These are phyloP conservation scores for Neofusicoccum sp. DNA, from an alignment of 2,329 filamentous ascomycete genomes.

Conservation along the genomic window DNA sequence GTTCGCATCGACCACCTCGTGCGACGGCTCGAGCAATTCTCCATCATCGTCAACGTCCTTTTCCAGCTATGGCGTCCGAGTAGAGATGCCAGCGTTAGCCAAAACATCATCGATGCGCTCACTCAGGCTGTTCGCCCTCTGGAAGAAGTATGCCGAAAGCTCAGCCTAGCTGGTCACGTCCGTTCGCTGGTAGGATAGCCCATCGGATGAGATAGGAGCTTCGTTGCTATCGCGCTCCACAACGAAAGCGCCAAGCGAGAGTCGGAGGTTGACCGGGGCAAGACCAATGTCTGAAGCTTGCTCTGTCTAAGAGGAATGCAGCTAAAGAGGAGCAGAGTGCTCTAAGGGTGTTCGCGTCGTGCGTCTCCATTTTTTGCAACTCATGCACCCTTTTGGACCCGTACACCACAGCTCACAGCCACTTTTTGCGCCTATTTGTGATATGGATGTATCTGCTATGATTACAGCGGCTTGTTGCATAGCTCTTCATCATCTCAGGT, in stretches of 20 bases:
- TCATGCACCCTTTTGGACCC: no score
- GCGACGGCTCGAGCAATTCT: background rate
- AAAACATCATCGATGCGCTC: slow-evolving; percentile 49
- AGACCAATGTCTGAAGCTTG: slow-evolving; percentile 62
- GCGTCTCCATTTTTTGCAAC: background rate
- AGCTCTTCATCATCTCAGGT: no score
- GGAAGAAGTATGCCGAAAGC: slow-evolving; percentile 53
- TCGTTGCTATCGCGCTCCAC: slow-evolving; percentile 54
- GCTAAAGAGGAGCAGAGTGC: background rate
- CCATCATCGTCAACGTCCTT: slow-evolving; percentile 24
- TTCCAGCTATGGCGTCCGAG: slow-evolving; percentile 47
- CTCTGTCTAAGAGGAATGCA: slow-evolving; percentile 52
- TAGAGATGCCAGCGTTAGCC: slow-evolving; percentile 56
- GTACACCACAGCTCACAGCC: no score
- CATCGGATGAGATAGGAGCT: slow-evolving; percentile 21
- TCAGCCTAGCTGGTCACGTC: slow-evolving; percentile 54
- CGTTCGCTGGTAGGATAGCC: slow-evolving; percentile 5
- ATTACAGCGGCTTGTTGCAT: no score
- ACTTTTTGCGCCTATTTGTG: no score
- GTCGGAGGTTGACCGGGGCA: slow-evolving; percentile 52
- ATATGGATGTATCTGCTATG: no score
- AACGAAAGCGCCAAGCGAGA: slow-evolving; percentile 54
- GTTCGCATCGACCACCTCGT: slow-evolving; percentile 39
- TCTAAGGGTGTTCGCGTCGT: background rate
- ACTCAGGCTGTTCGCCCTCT: slow-evolving; percentile 44